Evolutionary conservation across 345 rosid species (phyloP), one percentile per base, ranked within the genome.

Genomic region (Brassica carinata): DNA sequence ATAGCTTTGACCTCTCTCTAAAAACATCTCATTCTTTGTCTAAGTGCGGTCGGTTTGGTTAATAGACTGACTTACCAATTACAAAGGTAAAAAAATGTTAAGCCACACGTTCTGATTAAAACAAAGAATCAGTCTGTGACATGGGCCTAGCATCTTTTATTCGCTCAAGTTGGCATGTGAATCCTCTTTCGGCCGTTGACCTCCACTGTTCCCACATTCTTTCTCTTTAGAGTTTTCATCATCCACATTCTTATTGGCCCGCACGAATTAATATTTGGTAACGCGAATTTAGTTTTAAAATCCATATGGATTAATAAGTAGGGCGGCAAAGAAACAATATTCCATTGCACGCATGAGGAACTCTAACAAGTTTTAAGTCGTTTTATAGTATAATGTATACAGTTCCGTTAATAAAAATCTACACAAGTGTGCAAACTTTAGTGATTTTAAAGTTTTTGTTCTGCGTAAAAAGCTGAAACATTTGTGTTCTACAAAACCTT

Each of bases 401-500:
- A 48, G 18, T 53, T 53, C 18, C 6, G 58, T n/a, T 53, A 53
- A 53, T 14, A 48, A 13, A 48, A 53, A 53, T 7, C 58, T 53
- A n/a, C 17, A 53, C 6, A 53, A 5, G 19, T 53, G 58, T 53
- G 19, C 58, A 53, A 53, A 5, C 5, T 53, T 53, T n/a, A 53
- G 58, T 53, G 58, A 38, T 18, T 26, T 43, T 43, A 75, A 81
- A 62, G 65, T 75, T 80, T 64, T 53, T 63, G 72, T 58, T 69
- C 59, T 70, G 79, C 80, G 26, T 70, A 38, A 70, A 70, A 81
- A 81, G 83, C 80, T 64, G 80, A 71, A 71, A 57, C 72, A 70
- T 81, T 81, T 75, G 79, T 71, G 76, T 64, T 75, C 73, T 75
- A 75, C 83, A 40, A 70, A 81, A 75, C 66, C 79, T 80, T 80